Evolutionary conservation across 2,329 filamentous ascomycete species (phyloP).

Genomic region (Talaromyces islandicus): DNA sequence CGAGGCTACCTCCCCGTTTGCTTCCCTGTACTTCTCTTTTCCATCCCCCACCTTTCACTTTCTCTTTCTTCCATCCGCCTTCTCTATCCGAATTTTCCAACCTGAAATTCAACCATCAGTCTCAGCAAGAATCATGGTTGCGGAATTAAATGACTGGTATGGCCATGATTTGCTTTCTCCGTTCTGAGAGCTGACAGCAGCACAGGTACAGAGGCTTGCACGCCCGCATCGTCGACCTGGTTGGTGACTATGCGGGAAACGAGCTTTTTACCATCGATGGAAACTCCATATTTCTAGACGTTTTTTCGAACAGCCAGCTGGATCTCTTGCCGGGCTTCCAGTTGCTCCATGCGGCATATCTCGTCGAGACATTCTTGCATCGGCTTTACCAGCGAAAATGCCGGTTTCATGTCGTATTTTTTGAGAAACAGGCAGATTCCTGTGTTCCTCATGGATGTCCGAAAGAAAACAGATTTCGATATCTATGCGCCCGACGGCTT

Average conservation of each 20-base stretch:
- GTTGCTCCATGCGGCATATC: conserved; percentile 8
- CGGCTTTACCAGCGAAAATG: conserved; percentile 9
- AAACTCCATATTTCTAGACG: conserved; percentile 12
- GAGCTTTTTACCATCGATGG: conserved; percentile 13
- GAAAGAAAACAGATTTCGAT: neutral
- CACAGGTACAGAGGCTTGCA: conserved; percentile 7
- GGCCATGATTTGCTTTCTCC: neutral
- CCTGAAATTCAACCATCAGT: neutral
- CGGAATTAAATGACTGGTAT: neutral
- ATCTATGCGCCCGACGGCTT: neutral
- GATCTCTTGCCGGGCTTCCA: conserved; percentile 11
- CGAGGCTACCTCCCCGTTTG: too few species aligned
- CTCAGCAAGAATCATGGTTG: neutral
- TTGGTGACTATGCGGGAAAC: conserved; percentile 10
- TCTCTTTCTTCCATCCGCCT: neutral
- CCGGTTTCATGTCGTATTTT: conserved; percentile 11
- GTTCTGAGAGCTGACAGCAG: neutral
- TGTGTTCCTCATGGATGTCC: conserved; percentile 7
- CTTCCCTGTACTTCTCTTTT: neutral
- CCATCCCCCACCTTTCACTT: too few species aligned
- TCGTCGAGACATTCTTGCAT: conserved; percentile 9
- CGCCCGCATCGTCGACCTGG: conserved; percentile 11
- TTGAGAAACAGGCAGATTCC: neutral
- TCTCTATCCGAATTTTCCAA: neutral
- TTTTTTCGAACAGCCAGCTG: conserved; percentile 8